Evolutionary conservation across 257 asterid genomes (phyloP), one percentile per base, ranked within the genome.

Genomic region (Penstemon barbatus): DNA sequence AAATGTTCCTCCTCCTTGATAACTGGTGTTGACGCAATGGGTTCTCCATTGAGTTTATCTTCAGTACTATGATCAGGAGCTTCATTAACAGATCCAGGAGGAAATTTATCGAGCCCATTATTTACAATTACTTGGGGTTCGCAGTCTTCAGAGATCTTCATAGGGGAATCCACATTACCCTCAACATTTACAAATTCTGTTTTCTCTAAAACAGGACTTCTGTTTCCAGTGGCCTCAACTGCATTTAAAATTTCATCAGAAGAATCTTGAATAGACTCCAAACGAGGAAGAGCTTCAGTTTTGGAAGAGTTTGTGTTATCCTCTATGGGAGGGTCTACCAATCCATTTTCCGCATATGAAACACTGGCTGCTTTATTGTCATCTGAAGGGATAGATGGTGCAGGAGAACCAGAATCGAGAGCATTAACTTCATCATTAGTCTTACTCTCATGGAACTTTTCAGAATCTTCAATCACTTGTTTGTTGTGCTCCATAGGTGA

Each of bases 401-500:
- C 15, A 3, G 71, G 70, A 61, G 73, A 68, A 3, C 15, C 69
- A 39, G 68, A 65, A 37, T 60, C 72, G 19, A 56, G 39, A 54
- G 77, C 65, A 54, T 12, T 79, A 39, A 42, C 74, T 64, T 77
- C 76, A 39, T 78, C 76, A 4, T 39, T 7, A 4, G 18, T 66
- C 66, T 59, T 71, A 59, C 36, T 36, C 36, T 37, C 65, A 19
- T 55, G 72, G 43, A 55, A 76, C 19, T 71, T 65, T 61, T 43
- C 78, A 71, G 73, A 66, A 60, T 65, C 64, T 57, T 57, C 63
- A 18, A 45, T 64, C 60, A 38, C 49, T 71, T 69, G 54, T 25
- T 49, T 56, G 11, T 81, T 71, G 7, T 64, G 79, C 79, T 63
- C 74, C 19, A 40, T 46, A 45, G 76, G 68, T 59, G 84, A 81